Evolutionary conservation across 2,329 filamentous ascomycete species (phyloP), one percentile per base, ranked within the genome.

Genomic region (Hirsutella rhossiliensis): DNA sequence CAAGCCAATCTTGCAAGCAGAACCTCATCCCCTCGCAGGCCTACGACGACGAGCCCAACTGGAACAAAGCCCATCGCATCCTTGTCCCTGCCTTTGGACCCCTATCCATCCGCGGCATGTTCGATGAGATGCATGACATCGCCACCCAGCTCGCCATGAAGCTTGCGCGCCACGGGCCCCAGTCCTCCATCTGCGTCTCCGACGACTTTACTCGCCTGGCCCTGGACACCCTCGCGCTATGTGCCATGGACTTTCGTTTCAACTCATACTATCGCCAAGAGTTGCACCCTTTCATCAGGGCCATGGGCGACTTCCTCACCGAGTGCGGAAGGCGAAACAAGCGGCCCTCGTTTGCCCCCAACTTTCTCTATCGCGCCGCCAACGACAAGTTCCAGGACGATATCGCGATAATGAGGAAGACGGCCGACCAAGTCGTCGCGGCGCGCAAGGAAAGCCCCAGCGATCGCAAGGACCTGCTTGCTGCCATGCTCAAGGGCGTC

Each of bases 171-270:
- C 69, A 76, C 50, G 83, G 83, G 0, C 63, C 76, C 1, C 58
- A 67, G 2, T 58, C 69, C 38, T 65, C 72, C 11, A 82, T 88
- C 46, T 64, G 69, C 38, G 74, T 76, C 0, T 71, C 75, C 0
- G 78, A 82, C 17, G 80, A 86, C 58, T 84, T 85, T 49, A 85
- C 82, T 3, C 73, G 82, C n/a, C 64, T 87, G 29, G 78, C 83
- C 0, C 70, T 88, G 3, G 84, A 88, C 56, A 83, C 82, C 0
- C 71, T 88, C 9, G 80, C 80, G 1, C 69, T 88, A 3, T 83
- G 81, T 57, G 68, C 76, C n/a, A 82, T 85, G 77, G 75, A 75
- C 32, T 82, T 72, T 47, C 77, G 83, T 17, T 87, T 87, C 69
- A 87, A 87, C 61, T 81, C 76, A 1, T 87, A 81, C 60, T 88